Evolutionary conservation across 1,284 basidiomycete species (phyloP).

Genomic region (Jaminaea rosea): DNA sequence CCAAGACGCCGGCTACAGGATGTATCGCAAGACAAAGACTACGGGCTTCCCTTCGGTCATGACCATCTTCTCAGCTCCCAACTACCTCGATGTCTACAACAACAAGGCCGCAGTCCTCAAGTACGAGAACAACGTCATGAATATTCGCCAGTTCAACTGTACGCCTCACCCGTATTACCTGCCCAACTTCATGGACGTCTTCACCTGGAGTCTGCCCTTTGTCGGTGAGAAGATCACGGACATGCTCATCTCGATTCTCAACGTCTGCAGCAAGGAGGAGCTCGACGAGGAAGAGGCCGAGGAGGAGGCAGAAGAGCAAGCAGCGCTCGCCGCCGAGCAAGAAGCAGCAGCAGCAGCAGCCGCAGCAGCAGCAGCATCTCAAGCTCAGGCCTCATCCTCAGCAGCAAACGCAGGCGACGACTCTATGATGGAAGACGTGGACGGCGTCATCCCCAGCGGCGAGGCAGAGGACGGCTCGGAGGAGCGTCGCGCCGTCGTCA

Average conservation of each 20-base stretch:
- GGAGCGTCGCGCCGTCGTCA: conserved; percentile 76
- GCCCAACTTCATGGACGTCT: conserved; percentile 98
- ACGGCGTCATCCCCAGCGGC: background rate
- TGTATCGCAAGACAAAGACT: conserved; percentile 92
- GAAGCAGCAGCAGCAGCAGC: background rate
- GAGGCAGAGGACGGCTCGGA: conserved; percentile 53
- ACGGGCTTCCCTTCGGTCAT: conserved; percentile 85
- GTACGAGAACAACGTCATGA: conserved; percentile 94
- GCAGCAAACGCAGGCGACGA: background rate
- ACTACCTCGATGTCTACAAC: conserved; percentile 92
- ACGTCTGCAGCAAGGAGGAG: conserved; percentile 89
- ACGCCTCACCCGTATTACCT: conserved; percentile 93
- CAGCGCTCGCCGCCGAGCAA: conserved; percentile 3
- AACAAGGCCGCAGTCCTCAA: conserved; percentile 94
- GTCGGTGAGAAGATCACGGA: conserved; percentile 97
- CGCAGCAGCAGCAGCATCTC: too few relatives aligned
- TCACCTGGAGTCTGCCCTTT: conserved; percentile 97
- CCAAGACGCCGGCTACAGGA: conserved; percentile 91
- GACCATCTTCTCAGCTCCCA: conserved; percentile 84
- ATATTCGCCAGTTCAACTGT: conserved; percentile 87
- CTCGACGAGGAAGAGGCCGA: conserved; percentile 76
- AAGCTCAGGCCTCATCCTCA: too few relatives aligned
- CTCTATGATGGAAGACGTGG: background rate
- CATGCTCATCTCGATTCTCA: conserved; percentile 88
- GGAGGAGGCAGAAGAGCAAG: conserved; percentile 30